Percentiles rank a stretch among this genome's conserved stretches.
Evolutionary conservation across 768 basidiomycete genomes (phyloP).

Genomic region (Termitomyces sp.): DNA sequence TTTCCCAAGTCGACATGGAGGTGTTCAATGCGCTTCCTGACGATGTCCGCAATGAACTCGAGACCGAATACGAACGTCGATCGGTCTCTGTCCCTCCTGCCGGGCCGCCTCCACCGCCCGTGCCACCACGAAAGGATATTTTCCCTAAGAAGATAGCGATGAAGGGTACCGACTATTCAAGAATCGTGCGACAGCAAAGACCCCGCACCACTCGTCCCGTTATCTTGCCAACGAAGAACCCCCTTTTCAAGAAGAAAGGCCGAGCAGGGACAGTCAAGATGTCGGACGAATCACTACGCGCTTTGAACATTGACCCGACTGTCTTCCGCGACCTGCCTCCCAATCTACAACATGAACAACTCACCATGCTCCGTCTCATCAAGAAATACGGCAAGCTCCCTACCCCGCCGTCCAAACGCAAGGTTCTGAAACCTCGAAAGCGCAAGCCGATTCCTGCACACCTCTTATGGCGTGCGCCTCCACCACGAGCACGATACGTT

Average conservation of each 20-base stretch:
- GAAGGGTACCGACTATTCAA: constrained; percentile 48
- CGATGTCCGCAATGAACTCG: constrained; percentile 68
- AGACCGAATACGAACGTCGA: constrained; percentile 63
- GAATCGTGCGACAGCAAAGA: constrained; percentile 63
- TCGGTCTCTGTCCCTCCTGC: constrained; percentile 47
- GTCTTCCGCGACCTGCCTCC: constrained; percentile 66
- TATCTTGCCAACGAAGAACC: constrained; percentile 33
- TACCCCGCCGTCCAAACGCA: constrained; percentile 40
- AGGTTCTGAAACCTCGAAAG: constrained; percentile 55
- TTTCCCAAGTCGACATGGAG: constrained; percentile 73
- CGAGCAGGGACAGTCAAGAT: constrained; percentile 40
- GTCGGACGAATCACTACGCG: constrained; percentile 54
- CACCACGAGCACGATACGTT: constrained; percentile 54
- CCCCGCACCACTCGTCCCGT: constrained; percentile 44
- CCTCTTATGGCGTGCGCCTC: constrained; percentile 46
- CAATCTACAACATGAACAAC: constrained; percentile 71
- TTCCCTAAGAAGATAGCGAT: constrained; percentile 29
- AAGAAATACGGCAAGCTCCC: constrained; percentile 42
- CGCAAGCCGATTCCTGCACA: constrained; percentile 38
- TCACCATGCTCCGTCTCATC: constrained; percentile 56
- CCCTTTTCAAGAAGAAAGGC: constrained; percentile 30
- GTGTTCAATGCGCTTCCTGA: constrained; percentile 71
- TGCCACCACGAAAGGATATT: constrained; percentile 24
- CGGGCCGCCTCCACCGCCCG: constrained; percentile 15
- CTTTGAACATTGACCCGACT: constrained; percentile 70